These are phyloP conservation scores for Beta lomatogona DNA, from an alignment of 179 eudicot genomes.

Conservation along the genomic window DNA sequence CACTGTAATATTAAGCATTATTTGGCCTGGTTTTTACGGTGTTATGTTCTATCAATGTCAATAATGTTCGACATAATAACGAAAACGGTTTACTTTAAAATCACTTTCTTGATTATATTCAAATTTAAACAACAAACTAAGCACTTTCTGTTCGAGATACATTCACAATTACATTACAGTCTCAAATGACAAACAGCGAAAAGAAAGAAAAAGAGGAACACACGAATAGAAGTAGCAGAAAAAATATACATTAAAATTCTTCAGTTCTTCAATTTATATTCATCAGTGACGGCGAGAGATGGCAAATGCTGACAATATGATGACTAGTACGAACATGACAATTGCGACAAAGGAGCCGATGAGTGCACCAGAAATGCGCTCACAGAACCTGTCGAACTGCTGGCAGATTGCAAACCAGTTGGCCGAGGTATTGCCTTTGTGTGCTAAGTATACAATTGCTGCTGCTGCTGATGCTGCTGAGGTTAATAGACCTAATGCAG, in stretches of 20 bases:
- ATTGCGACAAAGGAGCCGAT: conserved; percentile 80
- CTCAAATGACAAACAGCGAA: conserved; percentile 5
- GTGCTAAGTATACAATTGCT: conserved; percentile 90
- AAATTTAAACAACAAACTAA: neutral
- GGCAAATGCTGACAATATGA: conserved; percentile 64
- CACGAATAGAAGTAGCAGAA: conserved; percentile 9
- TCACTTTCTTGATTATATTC: conserved; percentile 7
- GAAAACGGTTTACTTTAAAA: neutral
- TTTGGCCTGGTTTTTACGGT: neutral
- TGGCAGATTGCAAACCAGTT: conserved; percentile 91
- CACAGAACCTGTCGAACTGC: conserved; percentile 78
- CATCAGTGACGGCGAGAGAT: conserved; percentile 48
- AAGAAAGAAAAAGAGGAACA: neutral
- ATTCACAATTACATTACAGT: conserved; percentile 15
- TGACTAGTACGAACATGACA: conserved; percentile 53
- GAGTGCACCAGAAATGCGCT: conserved; percentile 76
- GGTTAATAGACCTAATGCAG: conserved; percentile 63
- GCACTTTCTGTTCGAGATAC: neutral
- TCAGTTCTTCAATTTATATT: neutral
- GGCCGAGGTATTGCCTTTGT: conserved; percentile 67
- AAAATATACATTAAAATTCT: neutral
- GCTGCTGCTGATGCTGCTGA: conserved; percentile 89
- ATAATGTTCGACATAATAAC: neutral
- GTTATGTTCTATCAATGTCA: conserved; percentile 3
- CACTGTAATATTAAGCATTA: conserved; percentile 8